These are phyloP conservation scores for Chlorella sp. DNA, from an alignment of 139 green algal species.

Conservation along the genomic window DNA sequence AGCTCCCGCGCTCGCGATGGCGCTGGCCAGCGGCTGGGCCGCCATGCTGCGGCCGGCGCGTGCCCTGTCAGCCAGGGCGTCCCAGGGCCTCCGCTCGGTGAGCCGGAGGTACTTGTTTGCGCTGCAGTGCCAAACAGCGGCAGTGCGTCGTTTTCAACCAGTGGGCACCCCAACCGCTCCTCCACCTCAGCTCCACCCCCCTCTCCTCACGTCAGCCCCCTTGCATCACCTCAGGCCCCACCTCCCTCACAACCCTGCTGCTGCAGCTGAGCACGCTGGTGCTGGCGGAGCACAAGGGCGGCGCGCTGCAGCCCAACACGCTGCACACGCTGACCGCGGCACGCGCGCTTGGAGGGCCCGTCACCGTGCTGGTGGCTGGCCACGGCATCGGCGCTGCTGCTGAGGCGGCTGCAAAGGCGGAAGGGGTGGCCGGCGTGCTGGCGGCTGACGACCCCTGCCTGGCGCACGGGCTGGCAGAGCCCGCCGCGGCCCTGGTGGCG, in stretches of 20 bases:
- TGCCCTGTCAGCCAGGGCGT: not conserved
- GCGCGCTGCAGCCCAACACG: slow-evolving; percentile 33
- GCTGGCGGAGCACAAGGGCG: slow-evolving; percentile 38
- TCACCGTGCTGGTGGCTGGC: slow-evolving; percentile 34
- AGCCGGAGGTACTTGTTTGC: not conserved
- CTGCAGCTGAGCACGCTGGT: slow-evolving; percentile 45
- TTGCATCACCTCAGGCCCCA: not conserved
- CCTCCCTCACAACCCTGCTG: not conserved
- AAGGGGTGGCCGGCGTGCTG: slow-evolving; percentile 56
- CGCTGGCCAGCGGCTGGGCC: not conserved
- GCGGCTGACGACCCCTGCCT: slow-evolving; percentile 62
- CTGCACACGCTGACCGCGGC: slow-evolving; percentile 34
- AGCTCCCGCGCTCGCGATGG: not conserved
- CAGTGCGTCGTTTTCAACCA: too few species aligned
- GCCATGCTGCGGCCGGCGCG: not conserved
- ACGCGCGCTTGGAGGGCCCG: slow-evolving; percentile 1
- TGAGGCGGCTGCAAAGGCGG: not conserved
- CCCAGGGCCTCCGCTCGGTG: not conserved
- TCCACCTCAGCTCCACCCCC: not conserved
- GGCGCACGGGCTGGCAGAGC: slow-evolving; percentile 73
- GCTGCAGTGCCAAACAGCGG: too few species aligned
- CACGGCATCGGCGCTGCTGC: not conserved
- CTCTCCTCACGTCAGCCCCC: not conserved
- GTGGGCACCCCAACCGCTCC: too few species aligned
- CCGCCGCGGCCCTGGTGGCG: slow-evolving; percentile 47